Conservation (phyloP, 306 rosid species). For the Sesbania bispinosa region DNA sequence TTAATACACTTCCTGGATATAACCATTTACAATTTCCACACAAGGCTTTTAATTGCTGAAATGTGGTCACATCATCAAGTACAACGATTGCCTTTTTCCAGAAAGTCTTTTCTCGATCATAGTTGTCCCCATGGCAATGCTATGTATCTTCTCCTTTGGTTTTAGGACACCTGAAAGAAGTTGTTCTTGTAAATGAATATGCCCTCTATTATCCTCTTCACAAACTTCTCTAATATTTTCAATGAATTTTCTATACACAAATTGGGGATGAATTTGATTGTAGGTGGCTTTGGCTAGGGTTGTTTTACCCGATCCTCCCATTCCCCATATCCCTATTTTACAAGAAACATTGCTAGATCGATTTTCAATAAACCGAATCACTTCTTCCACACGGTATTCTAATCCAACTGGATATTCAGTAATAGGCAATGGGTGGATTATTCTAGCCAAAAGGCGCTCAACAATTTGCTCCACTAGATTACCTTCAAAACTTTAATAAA, state of each 20-base stretch:
- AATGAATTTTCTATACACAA: background rate
- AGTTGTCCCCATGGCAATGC: background rate
- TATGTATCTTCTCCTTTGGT: background rate
- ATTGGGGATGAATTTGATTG: background rate
- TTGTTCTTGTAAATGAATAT: background rate
- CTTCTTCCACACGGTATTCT: background rate
- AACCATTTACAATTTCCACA: constrained; percentile 11
- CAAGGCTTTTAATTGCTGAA: background rate
- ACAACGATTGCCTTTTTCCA: background rate
- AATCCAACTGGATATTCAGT: constrained; percentile 8
- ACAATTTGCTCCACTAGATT: background rate
- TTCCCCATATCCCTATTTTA: background rate
- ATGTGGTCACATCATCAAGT: constrained; percentile 8
- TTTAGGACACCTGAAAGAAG: background rate
- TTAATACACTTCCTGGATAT: constrained; percentile 18
- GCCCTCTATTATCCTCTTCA: background rate
- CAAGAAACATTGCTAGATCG: background rate
- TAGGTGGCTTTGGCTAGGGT: background rate
- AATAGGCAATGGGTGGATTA: background rate
- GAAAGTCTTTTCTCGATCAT: background rate
- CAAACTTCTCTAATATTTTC: constrained; percentile 7
- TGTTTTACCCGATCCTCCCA: constrained; percentile 14
- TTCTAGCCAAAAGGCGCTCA: background rate
- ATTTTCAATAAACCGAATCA: background rate
- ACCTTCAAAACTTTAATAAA: background rate